Evolutionary conservation across 1,139 yeast genomes (phyloP).

Genomic region (Nakaseomyces glabratus): DNA sequence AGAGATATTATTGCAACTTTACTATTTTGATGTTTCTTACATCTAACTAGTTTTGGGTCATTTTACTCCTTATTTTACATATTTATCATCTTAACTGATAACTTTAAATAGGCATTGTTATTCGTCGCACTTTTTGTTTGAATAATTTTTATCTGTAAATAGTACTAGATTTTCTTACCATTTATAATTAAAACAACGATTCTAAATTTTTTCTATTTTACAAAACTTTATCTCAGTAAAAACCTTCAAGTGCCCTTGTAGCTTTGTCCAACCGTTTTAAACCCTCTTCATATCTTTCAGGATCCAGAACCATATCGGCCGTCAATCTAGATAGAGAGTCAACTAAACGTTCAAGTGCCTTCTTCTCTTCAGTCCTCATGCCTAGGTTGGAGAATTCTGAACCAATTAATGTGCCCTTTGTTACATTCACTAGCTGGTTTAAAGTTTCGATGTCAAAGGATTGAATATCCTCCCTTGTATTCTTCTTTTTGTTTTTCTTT

Average conservation of each 20-base stretch:
- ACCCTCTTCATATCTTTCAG: constrained; percentile 73
- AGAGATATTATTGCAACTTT: too few species aligned
- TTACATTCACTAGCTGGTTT: constrained; percentile 49
- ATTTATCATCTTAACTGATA: too few species aligned
- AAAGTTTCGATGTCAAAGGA: constrained; percentile 54
- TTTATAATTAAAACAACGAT: not conserved
- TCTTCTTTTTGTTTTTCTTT: constrained; percentile 9
- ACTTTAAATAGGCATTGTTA: too few species aligned
- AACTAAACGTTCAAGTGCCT: constrained; percentile 71
- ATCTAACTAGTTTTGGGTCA: too few species aligned
- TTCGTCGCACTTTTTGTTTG: too few species aligned
- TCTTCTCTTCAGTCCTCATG: constrained; percentile 68
- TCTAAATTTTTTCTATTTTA: not conserved
- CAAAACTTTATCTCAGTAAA: constrained; percentile 22
- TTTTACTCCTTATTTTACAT: too few species aligned
- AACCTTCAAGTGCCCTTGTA: constrained; percentile 77
- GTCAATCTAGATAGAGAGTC: constrained; percentile 78
- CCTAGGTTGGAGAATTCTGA: constrained; percentile 64
- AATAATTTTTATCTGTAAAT: too few species aligned
- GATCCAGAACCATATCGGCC: constrained; percentile 82
- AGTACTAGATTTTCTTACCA: constrained; percentile 1
- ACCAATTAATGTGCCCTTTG: constrained; percentile 40
- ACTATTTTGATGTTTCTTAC: too few species aligned
- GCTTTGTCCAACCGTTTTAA: constrained; percentile 71
- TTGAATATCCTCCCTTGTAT: constrained; percentile 29